These are phyloP conservation scores for Xylariales sp. DNA, from an alignment of 2,329 filamentous ascomycete species.

Conservation along the genomic window DNA sequence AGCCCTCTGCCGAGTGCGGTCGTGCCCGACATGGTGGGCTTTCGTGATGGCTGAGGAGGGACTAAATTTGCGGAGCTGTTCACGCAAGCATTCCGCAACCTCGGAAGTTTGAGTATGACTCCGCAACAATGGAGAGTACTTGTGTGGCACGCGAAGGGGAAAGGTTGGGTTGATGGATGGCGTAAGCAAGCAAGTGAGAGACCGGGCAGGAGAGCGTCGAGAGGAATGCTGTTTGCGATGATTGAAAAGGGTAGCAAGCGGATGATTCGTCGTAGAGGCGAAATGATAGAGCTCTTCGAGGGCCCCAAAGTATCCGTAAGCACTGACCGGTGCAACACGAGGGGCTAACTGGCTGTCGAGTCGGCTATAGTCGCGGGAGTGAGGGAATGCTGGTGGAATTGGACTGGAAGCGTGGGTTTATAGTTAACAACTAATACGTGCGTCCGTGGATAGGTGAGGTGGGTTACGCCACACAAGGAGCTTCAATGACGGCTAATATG, in stretches of 20 bases:
- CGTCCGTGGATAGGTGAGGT: not conserved
- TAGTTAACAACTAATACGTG: conserved; percentile 12
- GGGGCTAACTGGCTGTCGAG: conserved; percentile 5
- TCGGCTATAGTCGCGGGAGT: not conserved
- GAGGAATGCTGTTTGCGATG: conserved; percentile 3
- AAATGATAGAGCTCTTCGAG: conserved; percentile 10
- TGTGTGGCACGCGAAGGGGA: not conserved
- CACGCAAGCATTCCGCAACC: conserved; percentile 30
- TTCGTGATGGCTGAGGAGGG: not conserved
- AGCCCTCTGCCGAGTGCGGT: conserved; percentile 25
- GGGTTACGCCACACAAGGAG: conserved; percentile 4
- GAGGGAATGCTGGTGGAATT: not conserved
- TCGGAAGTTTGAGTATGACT: conserved; percentile 8
- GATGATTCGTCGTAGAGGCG: not conserved
- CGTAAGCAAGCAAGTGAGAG: not conserved
- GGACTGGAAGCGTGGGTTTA: conserved; percentile 13
- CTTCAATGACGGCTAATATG: not conserved
- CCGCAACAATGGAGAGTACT: not conserved
- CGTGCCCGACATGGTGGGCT: conserved; percentile 28
- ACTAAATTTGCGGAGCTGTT: conserved; percentile 8
- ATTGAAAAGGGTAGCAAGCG: not conserved
- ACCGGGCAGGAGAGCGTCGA: not conserved
- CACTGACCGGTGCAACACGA: conserved; percentile 1
- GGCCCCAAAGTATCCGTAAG: not conserved
- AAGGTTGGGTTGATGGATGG: not conserved